Evolutionary conservation across 306 rosid species (phyloP).

Genomic region (Acacia acuminata): DNA sequence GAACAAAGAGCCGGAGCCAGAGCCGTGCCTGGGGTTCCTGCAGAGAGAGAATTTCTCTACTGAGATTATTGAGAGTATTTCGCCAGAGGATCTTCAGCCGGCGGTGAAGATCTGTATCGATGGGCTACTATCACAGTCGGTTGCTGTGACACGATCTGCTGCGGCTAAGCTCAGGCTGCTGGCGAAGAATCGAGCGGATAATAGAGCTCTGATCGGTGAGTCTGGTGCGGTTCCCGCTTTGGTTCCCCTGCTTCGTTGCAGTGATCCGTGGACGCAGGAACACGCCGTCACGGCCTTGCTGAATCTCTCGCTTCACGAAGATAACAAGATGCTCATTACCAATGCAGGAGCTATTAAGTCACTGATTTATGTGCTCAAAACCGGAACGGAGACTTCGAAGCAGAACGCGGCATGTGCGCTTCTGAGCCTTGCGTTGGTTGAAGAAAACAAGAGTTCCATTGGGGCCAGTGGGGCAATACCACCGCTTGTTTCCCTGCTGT

Average conservation of each 20-base stretch:
- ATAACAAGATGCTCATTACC: slow-evolving; percentile 68
- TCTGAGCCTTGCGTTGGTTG: slow-evolving; percentile 75
- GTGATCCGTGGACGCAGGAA: slow-evolving; percentile 94
- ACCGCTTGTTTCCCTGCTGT: slow-evolving; percentile 69
- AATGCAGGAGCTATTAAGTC: slow-evolving; percentile 87
- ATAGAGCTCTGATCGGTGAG: slow-evolving; percentile 79
- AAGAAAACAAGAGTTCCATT: slow-evolving; percentile 81
- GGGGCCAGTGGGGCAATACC: slow-evolving; percentile 94
- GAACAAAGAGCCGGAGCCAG: slow-evolving; percentile 44
- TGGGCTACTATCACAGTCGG: slow-evolving; percentile 70
- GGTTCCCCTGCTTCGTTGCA: slow-evolving; percentile 89
- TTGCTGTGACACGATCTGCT: slow-evolving; percentile 85
- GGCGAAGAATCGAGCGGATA: slow-evolving; percentile 92
- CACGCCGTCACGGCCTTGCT: slow-evolving; percentile 88
- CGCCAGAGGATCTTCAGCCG: slow-evolving; percentile 99
- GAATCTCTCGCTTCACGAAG: slow-evolving; percentile 82
- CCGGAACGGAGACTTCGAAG: slow-evolving; percentile 88
- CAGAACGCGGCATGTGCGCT: slow-evolving; percentile 97
- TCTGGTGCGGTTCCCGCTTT: slow-evolving; percentile 88
- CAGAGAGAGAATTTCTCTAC: slow-evolving; percentile 89
- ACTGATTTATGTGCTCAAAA: slow-evolving; percentile 80
- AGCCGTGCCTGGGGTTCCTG: slow-evolving; percentile 86
- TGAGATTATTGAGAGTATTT: slow-evolving; percentile 92
- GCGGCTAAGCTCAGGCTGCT: slow-evolving; percentile 88
- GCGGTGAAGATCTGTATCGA: slow-evolving; percentile 94